Base-by-base conservation (phyloP, 192 early-diverging fungal species). In the Allomyces macrogynus region DNA sequence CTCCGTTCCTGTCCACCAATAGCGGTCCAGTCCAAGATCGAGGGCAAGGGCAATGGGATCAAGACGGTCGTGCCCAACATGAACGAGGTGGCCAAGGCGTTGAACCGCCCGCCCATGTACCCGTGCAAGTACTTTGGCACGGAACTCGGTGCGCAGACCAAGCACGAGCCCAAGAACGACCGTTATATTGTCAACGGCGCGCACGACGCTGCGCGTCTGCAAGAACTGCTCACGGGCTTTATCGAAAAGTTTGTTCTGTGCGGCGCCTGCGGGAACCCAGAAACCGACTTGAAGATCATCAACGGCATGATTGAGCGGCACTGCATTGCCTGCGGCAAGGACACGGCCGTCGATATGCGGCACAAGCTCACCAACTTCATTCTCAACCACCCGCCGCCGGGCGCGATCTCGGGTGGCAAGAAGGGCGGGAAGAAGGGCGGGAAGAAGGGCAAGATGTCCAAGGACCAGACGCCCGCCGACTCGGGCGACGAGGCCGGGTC, bases 11-110 rank as follows among this genome's bases (percentile, higher is more conserved):
- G 62, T 76, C 61, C 67, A 75, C 26, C 24, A 69, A 23, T 60
- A 62, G 24, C 66, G 66, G 23, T 65, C 23, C 24, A 57, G 49
- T 14, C 76, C 27, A 84, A 91, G 83, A 86, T 97, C 61, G 95
- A 99, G 73, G 95, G 95, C 67, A 91, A 89, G 75, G 95, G 95
- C 61, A 99, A 99, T 80, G 94, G 94, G 66, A 97, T 99, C 77
- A 99, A 99, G 77, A 99, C 95, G 9, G 91, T 95, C 61, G 80
- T 99, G 68, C 87, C 89, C 65, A 99, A 99, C 84, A 96, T 99
- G 87, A 67, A 84, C 40, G 92, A 96, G 65, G 86, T 99, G 67
- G 87, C 92, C 22, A 87, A 87, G 66, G 83, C 94, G 22, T 79
- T 99, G 25, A 77, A 77, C 69, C 84, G 95, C 57, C 94, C 93